Evolutionary conservation across 2,329 filamentous ascomycete genomes (phyloP), one percentile per base, ranked within the genome.

Genomic region (Colletotrichum caudatum): DNA sequence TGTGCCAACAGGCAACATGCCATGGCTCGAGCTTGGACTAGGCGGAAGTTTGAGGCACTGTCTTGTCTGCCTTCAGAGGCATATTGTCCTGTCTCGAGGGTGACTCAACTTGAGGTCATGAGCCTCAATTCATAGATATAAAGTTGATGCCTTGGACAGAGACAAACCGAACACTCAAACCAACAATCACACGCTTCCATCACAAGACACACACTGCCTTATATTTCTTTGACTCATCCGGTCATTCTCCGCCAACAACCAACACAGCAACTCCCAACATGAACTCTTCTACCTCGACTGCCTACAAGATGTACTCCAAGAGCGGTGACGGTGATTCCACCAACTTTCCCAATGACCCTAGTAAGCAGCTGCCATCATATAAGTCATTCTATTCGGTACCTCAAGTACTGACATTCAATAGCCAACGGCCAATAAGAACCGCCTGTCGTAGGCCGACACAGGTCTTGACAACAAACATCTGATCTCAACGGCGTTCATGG

Each of bases 401-500:
- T 37, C n/a, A 18, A 1, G 7, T 35, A 46, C 68, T 71, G 33
- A 71, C 35, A 3, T 5, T 23, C 6, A 14, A 5, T 26, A 71
- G 68, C 23, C 5, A 18, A 46, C 20, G 68, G 68, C 20, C 29
- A 23, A 48, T 71, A 63, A 71, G 20, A 16, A 26, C n/a, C 37
- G 35, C n/a, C 39, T 14, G n/a, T 14, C 56, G 56, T 37, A 23
- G 35, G 4, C 20, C 26, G 9, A 65, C 6, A 41, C 2, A 23
- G 14, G 3, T 29, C 18, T 5, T 53, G 11, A 6, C 20, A 57
- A 26, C 2, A n/a, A 44, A 26, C 3, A 54, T 48, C 4, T 53
- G 37, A 20, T 56, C 60, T 64, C 54, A 5, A 26, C 48, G 69
- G 69, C 69, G 60, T 60, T 64, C 16, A 68, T 37, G 58, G 58